Percentiles rank a stretch among this genome's conserved stretches.
Evolutionary conservation across 176 grass and related monocot species (phyloP).

Genomic region (Oryza meridionalis): DNA sequence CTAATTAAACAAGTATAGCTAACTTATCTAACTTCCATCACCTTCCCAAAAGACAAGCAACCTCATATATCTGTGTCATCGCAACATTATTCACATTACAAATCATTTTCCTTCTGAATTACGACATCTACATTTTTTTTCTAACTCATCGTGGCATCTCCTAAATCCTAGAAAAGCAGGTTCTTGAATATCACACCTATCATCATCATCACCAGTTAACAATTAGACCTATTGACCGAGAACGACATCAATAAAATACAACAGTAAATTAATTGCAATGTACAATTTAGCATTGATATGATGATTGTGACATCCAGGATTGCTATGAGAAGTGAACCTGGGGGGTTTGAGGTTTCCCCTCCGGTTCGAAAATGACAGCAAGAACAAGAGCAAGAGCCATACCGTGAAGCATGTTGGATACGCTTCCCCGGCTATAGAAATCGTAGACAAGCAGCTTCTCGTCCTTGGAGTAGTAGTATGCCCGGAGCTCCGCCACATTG

Average conservation of each 20-base stretch:
- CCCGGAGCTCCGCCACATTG: conserved; percentile 82
- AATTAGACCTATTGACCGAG: background rate
- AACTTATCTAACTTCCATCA: background rate
- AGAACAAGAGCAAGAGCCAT: conserved; percentile 23
- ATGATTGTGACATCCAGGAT: background rate
- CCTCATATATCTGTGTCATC: conserved; percentile 8
- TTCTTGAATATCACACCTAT: conserved; percentile 5
- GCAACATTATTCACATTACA: background rate
- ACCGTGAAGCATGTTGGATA: conserved; percentile 91
- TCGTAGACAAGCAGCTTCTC: conserved; percentile 97
- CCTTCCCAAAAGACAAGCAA: conserved; percentile 40
- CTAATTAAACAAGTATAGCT: conserved; percentile 3
- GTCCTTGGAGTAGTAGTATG: conserved; percentile 98
- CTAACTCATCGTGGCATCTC: background rate
- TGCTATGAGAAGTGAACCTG: background rate
- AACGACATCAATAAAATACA: background rate
- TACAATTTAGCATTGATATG: conserved; percentile 6
- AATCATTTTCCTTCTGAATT: background rate
- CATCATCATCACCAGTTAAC: background rate
- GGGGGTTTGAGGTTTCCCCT: background rate
- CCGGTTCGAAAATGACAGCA: background rate
- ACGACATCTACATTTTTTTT: background rate
- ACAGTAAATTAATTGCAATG: background rate
- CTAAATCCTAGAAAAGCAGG: background rate
- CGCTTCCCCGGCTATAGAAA: conserved; percentile 72